These are phyloP conservation scores for Dendryphion nanum DNA, from an alignment of 2,329 filamentous ascomycete species.

Conservation along the genomic window DNA sequence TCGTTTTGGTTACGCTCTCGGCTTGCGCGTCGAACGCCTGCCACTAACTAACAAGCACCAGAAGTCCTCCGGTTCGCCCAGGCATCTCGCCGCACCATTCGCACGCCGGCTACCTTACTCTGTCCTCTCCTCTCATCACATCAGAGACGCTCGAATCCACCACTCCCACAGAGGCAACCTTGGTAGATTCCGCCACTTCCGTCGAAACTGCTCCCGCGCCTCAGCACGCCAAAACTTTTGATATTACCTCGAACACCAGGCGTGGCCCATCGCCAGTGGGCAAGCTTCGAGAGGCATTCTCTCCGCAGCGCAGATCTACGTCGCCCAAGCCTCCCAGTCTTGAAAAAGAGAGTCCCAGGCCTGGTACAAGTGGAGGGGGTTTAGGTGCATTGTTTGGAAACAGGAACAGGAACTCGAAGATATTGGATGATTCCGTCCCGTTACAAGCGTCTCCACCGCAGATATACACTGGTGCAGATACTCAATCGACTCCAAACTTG, in stretches of 20 bases:
- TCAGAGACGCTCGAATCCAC: constrained; percentile 43
- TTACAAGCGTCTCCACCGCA: constrained; percentile 29
- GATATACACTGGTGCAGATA: constrained; percentile 29
- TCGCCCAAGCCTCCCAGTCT: constrained; percentile 26
- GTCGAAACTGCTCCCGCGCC: constrained; percentile 27
- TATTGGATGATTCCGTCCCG: constrained; percentile 22
- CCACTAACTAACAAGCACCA: no score
- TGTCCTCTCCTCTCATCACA: constrained; percentile 48
- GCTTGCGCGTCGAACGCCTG: no score
- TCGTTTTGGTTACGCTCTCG: constrained; percentile 6
- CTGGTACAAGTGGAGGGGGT: constrained; percentile 43
- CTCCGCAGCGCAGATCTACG: constrained; percentile 31
- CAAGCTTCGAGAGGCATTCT: constrained; percentile 71
- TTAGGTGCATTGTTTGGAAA: constrained; percentile 45
- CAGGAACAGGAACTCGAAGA: constrained; percentile 30
- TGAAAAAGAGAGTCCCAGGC: constrained; percentile 39
- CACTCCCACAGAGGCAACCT: constrained; percentile 16
- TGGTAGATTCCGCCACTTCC: constrained; percentile 32
- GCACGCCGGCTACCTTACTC: constrained; percentile 49
- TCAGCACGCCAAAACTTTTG: constrained; percentile 31
- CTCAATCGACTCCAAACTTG: constrained; percentile 28
- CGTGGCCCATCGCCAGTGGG: constrained; percentile 68
- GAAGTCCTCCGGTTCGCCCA: constrained; percentile 33
- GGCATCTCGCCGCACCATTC: constrained; percentile 48
- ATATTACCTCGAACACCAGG: constrained; percentile 38